Base-by-base conservation (phyloP, 805 yeast species). In the Metschnikowia continentalis region DNA sequence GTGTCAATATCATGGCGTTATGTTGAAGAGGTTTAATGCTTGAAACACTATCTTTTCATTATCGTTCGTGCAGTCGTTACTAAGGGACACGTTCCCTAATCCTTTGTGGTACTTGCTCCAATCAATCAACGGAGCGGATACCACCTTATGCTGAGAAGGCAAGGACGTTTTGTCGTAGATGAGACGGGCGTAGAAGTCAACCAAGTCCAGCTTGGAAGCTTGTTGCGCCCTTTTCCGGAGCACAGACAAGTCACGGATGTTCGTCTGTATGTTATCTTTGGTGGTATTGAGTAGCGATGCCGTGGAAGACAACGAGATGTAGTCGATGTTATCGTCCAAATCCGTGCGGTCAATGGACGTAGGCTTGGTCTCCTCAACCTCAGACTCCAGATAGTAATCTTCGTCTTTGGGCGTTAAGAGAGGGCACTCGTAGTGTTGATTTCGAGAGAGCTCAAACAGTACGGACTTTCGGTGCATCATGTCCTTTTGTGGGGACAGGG, bases 401-500 rank as follows among this genome's bases (percentile, higher is more conserved):
- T 72, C 77, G 23, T 73, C 74, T 51, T 71, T 72, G 5, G 77
- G 77, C 2, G 77, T 73, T 46, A 72, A 61, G 33, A 73, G 63
- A 6, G 75, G 76, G 41, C 71, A 64, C 36, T 67, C 66, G 49
- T 67, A 69, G 33, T 55, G 58, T 50, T 62, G 61, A 48, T 66
- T 61, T 35, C 54, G 49, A 10, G 63, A 52, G 23, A 63, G 55
- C 38, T 65, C 70, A 43, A 67, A 67, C 52, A 61, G 54, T 14
- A 67, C 71, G 6, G 63, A 57, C 54, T 67, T 67, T 41, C 57
- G 49, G 26, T 62, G 59, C 49, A 55, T 43, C 35, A 58, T 55
- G 7, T 47, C 51, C 42, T 59, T 59, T 23, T 58, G 60, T 5
- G 61, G 60, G 23, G 60, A 53, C 49, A 60, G 60, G 38, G 56